A percentile compares a stretch with the other conserved stretches of the same genome.
These are phyloP conservation scores for Bathelium albidoporum DNA, from an alignment of 495 filamentous ascomycete species.

Conservation along the genomic window DNA sequence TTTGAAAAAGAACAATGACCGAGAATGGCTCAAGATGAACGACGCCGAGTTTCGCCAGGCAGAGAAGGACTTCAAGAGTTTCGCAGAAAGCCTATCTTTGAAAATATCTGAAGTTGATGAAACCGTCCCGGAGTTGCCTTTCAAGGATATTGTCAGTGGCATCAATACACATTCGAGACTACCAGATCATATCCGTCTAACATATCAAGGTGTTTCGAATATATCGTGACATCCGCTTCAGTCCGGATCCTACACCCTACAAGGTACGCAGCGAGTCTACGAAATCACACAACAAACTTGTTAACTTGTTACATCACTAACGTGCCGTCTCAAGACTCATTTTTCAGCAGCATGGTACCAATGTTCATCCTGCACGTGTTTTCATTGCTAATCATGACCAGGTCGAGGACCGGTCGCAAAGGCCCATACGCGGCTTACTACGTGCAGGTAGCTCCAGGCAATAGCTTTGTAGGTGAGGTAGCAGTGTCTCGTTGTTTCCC, in stretches of 20 bases:
- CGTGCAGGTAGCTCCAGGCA: constrained; percentile 50
- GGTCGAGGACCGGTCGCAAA: constrained; percentile 74
- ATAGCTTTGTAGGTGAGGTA: constrained; percentile 52
- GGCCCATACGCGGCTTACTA: constrained; percentile 83
- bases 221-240: constrained; percentile 72
- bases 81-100: constrained; percentile 56
- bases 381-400: constrained; percentile 12
- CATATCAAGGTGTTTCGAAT: constrained; percentile 60
- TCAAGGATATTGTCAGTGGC: constrained; percentile 61
- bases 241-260: constrained; percentile 72
- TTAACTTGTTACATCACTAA: neutral
- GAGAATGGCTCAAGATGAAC: constrained; percentile 70
- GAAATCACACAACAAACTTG: neutral
- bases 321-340: constrained; percentile 42
- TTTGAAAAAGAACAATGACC: constrained; percentile 65
- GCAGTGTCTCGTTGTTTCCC: constrained; percentile 14
- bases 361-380: constrained; percentile 1
- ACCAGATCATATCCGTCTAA: neutral
- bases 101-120: constrained; percentile 60
- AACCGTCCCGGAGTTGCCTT: constrained; percentile 72
- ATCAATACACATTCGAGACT: neutral
- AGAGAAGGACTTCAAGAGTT: constrained; percentile 68
- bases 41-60: constrained; percentile 66
- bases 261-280: constrained; percentile 45
- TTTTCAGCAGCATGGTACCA: constrained; percentile 71